Evolutionary conservation across 73 alveolate species (phyloP).

Genomic region (Uronychia binucleata): DNA sequence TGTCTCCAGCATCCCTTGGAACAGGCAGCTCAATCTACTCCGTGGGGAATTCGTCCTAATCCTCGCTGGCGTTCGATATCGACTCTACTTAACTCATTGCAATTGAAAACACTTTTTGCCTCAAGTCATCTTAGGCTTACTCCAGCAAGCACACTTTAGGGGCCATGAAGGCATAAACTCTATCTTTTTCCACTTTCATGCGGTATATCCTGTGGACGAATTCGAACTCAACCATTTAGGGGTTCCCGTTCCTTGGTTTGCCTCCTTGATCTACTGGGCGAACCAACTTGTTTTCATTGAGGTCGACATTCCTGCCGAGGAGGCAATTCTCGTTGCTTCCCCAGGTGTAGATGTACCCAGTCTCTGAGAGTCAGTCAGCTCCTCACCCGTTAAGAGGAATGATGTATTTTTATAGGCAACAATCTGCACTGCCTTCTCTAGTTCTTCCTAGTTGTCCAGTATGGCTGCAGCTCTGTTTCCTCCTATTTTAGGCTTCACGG

Average conservation of each 20-base stretch:
- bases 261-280: too few species aligned
- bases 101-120: too few species aligned
- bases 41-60: too few species aligned
- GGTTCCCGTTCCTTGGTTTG: too few species aligned
- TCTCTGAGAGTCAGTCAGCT: background rate
- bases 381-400: background rate
- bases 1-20: too few species aligned
- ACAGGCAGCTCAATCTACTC: too few species aligned
- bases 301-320: background rate
- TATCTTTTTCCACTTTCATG: background rate
- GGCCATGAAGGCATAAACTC: background rate
- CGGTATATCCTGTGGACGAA: background rate
- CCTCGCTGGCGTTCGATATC: too few species aligned
- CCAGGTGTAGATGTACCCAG: conserved; percentile 2
- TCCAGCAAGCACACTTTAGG: background rate
- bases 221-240: background rate
- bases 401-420: background rate
- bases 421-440: background rate
- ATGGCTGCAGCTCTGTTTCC: too few species aligned
- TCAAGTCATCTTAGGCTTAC: too few species aligned
- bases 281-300: background rate
- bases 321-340: background rate
- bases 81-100: too few species aligned
- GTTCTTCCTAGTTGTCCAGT: too few species aligned
- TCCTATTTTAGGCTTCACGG: too few species aligned